Percentiles rank a stretch among this genome's conserved stretches.
Evolutionary conservation across 805 yeast species (phyloP).

Genomic region (Hyphopichia homilentoma): DNA sequence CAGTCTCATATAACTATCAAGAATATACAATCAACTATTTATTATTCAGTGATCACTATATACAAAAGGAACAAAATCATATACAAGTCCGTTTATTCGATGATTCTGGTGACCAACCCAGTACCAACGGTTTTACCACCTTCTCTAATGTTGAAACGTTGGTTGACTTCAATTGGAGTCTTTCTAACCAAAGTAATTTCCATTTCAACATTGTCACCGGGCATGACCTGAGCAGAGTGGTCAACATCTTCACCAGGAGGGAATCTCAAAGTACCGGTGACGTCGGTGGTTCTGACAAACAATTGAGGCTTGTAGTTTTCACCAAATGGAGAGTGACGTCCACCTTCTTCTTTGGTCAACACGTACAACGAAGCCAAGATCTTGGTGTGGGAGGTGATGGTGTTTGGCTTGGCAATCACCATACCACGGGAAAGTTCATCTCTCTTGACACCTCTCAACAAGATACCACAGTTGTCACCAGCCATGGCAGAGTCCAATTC

Average conservation of each 20-base stretch:
- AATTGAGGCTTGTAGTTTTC: conserved; percentile 98
- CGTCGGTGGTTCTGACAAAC: conserved; percentile 95
- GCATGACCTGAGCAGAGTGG: conserved; percentile 86
- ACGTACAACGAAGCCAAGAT: conserved; percentile 91
- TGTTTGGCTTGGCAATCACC: conserved; percentile 91
- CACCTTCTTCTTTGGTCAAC: conserved; percentile 97
- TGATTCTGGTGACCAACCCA: conserved; percentile 91
- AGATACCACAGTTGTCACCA: conserved; percentile 98
- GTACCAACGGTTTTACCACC: conserved; percentile 99
- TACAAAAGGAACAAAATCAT: too few relatives aligned
- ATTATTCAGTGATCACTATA: too few relatives aligned
- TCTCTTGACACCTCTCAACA: conserved; percentile 97
- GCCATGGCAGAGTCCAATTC: conserved; percentile 97
- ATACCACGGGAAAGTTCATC: conserved; percentile 96
- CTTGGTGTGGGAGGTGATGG: conserved; percentile 90
- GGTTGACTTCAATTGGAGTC: conserved; percentile 92
- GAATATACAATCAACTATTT: too few relatives aligned
- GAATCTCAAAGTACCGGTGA: conserved; percentile 85
- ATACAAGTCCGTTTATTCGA: conserved; percentile 64
- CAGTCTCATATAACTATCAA: too few relatives aligned
- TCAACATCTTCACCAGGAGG: conserved; percentile 73
- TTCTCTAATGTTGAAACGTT: conserved; percentile 98
- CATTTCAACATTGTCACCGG: conserved; percentile 99
- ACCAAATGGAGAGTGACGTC: conserved; percentile 97
- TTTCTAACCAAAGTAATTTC: conserved; percentile 84